Evolutionary conservation across 2,329 filamentous ascomycete genomes (phyloP).

Genomic region (Trichoderma sp.): DNA sequence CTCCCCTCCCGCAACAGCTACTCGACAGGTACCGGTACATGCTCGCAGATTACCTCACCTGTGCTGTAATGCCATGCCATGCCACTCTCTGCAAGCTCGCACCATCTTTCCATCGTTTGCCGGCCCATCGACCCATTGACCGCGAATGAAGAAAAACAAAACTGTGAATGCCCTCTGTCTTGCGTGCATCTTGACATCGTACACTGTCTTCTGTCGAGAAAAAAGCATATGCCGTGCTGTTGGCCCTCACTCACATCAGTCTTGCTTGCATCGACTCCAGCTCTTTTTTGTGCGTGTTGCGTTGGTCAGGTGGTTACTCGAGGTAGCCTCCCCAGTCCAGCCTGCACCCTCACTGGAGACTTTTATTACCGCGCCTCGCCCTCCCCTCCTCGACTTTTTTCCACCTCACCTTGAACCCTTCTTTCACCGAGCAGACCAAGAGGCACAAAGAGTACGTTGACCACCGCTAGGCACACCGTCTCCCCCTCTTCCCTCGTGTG

Average conservation of each 20-base stretch:
- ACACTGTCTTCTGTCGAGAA: neutral
- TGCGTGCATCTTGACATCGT: neutral
- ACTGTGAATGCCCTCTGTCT: neutral
- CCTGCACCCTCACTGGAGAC: conserved; percentile 18
- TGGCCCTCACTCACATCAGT: neutral
- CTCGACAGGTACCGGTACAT: neutral
- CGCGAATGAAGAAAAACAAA: neutral
- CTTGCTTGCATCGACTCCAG: neutral
- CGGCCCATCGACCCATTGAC: neutral
- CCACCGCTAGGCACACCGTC: neutral
- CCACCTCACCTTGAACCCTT: conserved; percentile 22
- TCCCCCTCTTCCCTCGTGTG: neutral
- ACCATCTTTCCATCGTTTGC: neutral
- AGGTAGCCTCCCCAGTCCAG: conserved; percentile 23
- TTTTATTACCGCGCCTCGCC: conserved; percentile 25
- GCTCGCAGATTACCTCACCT: conserved; percentile 16
- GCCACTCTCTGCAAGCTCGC: neutral
- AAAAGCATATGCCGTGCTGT: neutral
- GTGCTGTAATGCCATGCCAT: neutral
- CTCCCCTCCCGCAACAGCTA: conserved; percentile 8
- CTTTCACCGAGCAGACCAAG: conserved; percentile 22
- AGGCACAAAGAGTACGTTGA: conserved; percentile 22
- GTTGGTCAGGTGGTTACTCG: conserved; percentile 22
- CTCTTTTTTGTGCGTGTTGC: conserved; percentile 14
- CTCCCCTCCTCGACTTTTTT: conserved; percentile 22